Base-by-base conservation (phyloP, 2,329 filamentous ascomycete species). In the Botryosphaeria agaves region DNA sequence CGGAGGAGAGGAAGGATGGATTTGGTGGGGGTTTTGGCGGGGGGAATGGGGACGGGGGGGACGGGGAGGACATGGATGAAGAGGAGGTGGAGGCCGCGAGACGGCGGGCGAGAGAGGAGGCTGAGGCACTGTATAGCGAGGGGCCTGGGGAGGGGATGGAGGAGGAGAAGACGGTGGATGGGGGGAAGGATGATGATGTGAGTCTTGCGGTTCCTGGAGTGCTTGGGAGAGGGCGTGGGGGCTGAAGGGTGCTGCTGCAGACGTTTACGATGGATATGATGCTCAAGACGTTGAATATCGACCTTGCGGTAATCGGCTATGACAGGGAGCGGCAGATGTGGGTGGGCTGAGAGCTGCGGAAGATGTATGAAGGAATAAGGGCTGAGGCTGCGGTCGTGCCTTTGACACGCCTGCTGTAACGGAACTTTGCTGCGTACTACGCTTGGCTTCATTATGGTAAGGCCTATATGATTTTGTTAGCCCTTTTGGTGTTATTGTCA, bases 211-310 rank as follows among this genome's bases (percentile, higher is more conserved):
- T 7, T 17, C 5, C 7, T 34, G 18, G 16, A 18, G 23, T 15
- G 14, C 15, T 18, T 14, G 3, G 4, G 26, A n/a, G n/a, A n/a
- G n/a, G n/a, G n/a, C n/a, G 9, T 19, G 3, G 4, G 26, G 16
- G 8, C 31, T 38, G 29, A 36, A 32, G 21, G n/a, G 18, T 26
- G 23, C 9, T 20, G 6, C n/a, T 25, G 5, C 39, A 73, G 70
- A 64, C 63, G 8, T 77, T 78, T 42, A 76, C 71, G 8, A 75
- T 80, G 64, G 70, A 66, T 28, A 70, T 69, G 62, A 78, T 79
- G 74, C 58, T 80, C 11, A 64, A 63, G 38, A 69, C 63, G 18
- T 53, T 79, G 34, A 73, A 76, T 41, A 66, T 79, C 33, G 70
- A 76, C 32, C 49, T 69, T 4, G 53, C 62, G 29, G 44, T 67